Evolutionary conservation across 805 yeast species (phyloP).

Genomic region (Candida fluviatilis): DNA sequence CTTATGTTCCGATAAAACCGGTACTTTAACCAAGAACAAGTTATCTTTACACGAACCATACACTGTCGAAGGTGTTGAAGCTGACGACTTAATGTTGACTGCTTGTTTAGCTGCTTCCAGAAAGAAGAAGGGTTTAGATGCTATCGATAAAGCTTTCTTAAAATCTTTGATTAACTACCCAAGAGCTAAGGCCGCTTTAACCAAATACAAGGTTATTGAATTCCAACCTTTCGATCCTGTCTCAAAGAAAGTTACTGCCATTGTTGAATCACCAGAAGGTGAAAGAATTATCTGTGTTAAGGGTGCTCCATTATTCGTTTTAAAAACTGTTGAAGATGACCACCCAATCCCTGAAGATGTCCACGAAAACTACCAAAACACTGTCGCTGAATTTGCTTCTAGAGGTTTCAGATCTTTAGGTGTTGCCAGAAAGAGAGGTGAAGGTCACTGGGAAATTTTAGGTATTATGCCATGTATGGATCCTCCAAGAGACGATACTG

Average conservation of each 20-base stretch:
- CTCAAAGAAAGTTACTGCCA: slow-evolving; percentile 92
- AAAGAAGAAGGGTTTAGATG: slow-evolving; percentile 97
- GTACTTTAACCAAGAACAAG: slow-evolving; percentile 97
- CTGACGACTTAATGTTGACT: slow-evolving; percentile 94
- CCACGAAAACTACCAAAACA: slow-evolving; percentile 92
- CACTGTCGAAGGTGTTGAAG: slow-evolving; percentile 95
- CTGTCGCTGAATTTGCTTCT: slow-evolving; percentile 95
- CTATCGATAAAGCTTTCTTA: slow-evolving; percentile 94
- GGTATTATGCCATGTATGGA: slow-evolving; percentile 99
- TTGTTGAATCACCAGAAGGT: slow-evolving; percentile 94
- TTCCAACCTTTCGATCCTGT: slow-evolving; percentile 98
- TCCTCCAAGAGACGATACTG: slow-evolving; percentile 99
- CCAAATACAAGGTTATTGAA: slow-evolving; percentile 91
- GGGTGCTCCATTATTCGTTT: slow-evolving; percentile 97
- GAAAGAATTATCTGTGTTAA: slow-evolving; percentile 93
- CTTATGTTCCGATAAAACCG: slow-evolving; percentile 96
- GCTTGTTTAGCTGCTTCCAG: slow-evolving; percentile 97
- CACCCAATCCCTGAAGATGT: slow-evolving; percentile 94
- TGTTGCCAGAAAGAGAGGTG: slow-evolving; percentile 98
- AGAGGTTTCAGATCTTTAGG: slow-evolving; percentile 98
- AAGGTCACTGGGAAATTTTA: slow-evolving; percentile 95
- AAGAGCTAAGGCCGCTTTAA: slow-evolving; percentile 86
- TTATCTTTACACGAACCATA: slow-evolving; percentile 94
- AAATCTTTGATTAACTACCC: slow-evolving; percentile 86
- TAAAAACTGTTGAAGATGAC: slow-evolving; percentile 95